Base-by-base conservation (phyloP, 805 yeast genomes). In the Candida chauliodis region DNA sequence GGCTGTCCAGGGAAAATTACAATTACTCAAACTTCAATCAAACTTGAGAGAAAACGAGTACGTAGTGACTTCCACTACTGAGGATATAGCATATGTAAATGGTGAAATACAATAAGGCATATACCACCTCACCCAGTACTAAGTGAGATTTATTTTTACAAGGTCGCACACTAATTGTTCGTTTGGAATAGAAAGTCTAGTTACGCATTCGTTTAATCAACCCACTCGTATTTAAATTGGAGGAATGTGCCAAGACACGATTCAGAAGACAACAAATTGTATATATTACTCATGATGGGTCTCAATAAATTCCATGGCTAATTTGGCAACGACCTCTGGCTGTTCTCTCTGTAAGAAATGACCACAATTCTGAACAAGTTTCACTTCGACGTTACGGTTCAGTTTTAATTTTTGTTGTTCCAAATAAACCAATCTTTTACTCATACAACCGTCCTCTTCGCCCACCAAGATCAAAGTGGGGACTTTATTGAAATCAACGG, bases 1-100 rank as follows among this genome's bases (percentile, higher is more conserved):
- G 18, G 79, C 93, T 1, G 71, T 91, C 21, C 95, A 90, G 58
- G 99, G 99, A 33, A 77, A 93, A 46, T 66, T 91, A 33, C 84
- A 82, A 51, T 71, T 91, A 57, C 69, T 91, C 30, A 75, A 75
- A 46, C 75, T 88, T 3, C 98, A 91, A 61, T 71, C 87, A 8
- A 73, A 76, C 41, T 63, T 91, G 47, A 79, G 97, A 43, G 40
- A 44, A n/a, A 44, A 43, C 21, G 54, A 56, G 5, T 38, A 43
- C 26, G 50, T 48, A 19, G 47, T 48, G 8, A 42, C 37, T 13
- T 15, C 38, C 46, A 37, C 47, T 8, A 43, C 43, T 25, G 49
- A 46, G 22, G 18, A 51, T 24, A 48, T 65, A 41, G 52, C 58
- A 36, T 54, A 60, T 37, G 75, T 47, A 59, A 64, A 60, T 46